Conservation (phyloP, 169 alveolate species). For the Eimeria maxima region DNA sequence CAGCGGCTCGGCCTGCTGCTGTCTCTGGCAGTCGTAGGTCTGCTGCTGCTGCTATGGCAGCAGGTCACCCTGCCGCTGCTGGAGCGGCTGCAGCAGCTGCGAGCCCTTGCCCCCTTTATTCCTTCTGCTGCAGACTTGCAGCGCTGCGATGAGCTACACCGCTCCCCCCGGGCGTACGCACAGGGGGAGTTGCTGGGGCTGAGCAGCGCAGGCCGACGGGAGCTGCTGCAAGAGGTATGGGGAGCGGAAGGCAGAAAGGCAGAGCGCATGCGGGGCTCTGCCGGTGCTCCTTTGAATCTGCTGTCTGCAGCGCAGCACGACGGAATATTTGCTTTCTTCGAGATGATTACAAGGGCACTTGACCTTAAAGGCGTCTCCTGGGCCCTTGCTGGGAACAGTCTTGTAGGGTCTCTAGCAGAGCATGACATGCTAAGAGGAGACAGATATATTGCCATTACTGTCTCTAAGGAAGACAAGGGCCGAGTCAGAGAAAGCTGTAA, state of each 20-base stretch:
- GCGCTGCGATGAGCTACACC: not conserved
- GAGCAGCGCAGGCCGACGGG: not conserved
- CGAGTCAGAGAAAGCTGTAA: not conserved
- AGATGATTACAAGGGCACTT: not conserved
- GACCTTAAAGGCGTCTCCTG: not conserved
- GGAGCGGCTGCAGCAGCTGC: slow-evolving; percentile 56
- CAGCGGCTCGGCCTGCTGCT: slow-evolving; percentile 32
- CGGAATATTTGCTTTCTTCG: slow-evolving; percentile 26
- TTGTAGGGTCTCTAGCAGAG: not conserved
- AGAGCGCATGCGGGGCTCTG: not conserved
- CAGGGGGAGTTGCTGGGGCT: not conserved
- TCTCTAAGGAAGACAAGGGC: not conserved
- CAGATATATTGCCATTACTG: not conserved
- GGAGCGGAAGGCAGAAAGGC: not conserved
- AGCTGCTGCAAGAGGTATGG: slow-evolving; percentile 23
- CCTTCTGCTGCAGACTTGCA: not conserved
- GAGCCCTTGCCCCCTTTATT: not conserved
- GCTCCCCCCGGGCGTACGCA: not conserved
- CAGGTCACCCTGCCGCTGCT: slow-evolving; percentile 58
- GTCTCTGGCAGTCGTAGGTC: not conserved
- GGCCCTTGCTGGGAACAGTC: not conserved
- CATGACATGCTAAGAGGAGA: not conserved
- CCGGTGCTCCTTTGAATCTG: not conserved
- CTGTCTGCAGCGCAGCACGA: not conserved
- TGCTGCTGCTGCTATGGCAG: slow-evolving; percentile 64